Percentiles rank a stretch among this genome's conserved stretches.
Evolutionary conservation across 257 asterid genomes (phyloP).

Genomic region (Perilla frutescens): DNA sequence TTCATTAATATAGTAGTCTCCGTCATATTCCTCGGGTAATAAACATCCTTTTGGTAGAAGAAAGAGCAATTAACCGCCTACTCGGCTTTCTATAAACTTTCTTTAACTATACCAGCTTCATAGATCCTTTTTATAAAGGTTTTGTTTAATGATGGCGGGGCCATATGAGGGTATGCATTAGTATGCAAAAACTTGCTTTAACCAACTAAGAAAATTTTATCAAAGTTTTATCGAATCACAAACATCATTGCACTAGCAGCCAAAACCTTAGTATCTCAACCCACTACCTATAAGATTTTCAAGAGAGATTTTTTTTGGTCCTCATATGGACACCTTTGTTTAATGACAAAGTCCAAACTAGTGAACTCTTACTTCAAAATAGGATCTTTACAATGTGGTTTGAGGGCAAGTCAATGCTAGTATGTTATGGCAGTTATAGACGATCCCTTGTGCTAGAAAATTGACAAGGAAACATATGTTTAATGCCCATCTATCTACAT

Average conservation of each 20-base stretch:
- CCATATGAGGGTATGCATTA: neutral
- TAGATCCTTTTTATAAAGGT: conserved; percentile 1
- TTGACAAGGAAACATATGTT: neutral
- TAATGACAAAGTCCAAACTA: neutral
- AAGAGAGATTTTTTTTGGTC: neutral
- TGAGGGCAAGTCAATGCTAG: neutral
- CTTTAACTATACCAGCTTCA: neutral
- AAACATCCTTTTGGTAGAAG: conserved; percentile 17
- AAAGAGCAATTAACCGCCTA: conserved; percentile 4
- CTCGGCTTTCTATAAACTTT: conserved; percentile 3
- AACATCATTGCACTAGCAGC: neutral
- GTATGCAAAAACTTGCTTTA: conserved; percentile 2
- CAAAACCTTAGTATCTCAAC: neutral
- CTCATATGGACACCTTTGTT: neutral
- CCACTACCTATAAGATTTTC: neutral
- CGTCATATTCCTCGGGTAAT: conserved; percentile 1
- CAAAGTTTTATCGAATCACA: neutral
- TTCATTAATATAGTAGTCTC: conserved; percentile 22
- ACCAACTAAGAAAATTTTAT: neutral
- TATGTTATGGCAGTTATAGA: neutral
- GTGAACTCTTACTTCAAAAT: neutral
- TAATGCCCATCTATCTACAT: neutral
- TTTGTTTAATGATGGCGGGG: conserved; percentile 10
- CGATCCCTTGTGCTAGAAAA: neutral
- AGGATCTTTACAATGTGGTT: neutral